phyloP scores from a whole-genome alignment of 2,329 filamentous ascomycete genomes.

The Fusarium ramigenum region DNA sequence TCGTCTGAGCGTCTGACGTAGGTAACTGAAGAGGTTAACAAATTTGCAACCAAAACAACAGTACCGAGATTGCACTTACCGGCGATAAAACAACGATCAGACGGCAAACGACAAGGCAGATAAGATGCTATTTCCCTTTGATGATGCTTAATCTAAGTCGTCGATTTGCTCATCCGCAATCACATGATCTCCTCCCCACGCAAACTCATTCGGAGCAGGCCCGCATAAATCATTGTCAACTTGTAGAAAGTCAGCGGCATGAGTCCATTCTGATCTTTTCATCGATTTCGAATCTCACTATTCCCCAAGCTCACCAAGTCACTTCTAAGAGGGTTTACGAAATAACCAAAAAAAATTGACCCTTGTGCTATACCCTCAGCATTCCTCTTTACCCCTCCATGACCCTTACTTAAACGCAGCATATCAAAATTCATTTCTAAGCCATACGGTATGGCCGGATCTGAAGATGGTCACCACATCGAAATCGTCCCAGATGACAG shows the following conservation, averaged over 20 bases:
- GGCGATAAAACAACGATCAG: neutral
- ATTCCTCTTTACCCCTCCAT: slow-evolving; percentile 21
- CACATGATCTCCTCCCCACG: slow-evolving; percentile 37
- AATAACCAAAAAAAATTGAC: neutral
- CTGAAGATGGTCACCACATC: slow-evolving; percentile 33
- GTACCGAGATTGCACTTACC: neutral
- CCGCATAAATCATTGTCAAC: slow-evolving; percentile 23
- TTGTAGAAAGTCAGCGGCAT: slow-evolving; percentile 11
- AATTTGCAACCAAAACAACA: neutral
- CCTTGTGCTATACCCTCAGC: neutral
- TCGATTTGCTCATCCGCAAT: slow-evolving; percentile 13
- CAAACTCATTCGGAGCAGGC: neutral
- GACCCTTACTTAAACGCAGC: slow-evolving; percentile 17
- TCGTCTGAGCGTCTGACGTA: neutral
- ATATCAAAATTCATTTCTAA: slow-evolving; percentile 15
- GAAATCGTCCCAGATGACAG: slow-evolving; percentile 47
- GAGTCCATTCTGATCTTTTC: slow-evolving; percentile 1
- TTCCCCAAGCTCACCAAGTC: neutral
- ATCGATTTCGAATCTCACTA: neutral
- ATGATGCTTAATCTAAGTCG: neutral
- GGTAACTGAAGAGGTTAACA: neutral
- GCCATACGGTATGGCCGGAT: slow-evolving; percentile 25
- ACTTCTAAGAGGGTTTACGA: neutral
- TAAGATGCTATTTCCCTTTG: neutral
- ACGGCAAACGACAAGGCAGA: neutral